Evolutionary conservation across 345 rosid genomes (phyloP), one percentile per base, ranked within the genome.

Genomic region (Tarenaya hassleriana): DNA sequence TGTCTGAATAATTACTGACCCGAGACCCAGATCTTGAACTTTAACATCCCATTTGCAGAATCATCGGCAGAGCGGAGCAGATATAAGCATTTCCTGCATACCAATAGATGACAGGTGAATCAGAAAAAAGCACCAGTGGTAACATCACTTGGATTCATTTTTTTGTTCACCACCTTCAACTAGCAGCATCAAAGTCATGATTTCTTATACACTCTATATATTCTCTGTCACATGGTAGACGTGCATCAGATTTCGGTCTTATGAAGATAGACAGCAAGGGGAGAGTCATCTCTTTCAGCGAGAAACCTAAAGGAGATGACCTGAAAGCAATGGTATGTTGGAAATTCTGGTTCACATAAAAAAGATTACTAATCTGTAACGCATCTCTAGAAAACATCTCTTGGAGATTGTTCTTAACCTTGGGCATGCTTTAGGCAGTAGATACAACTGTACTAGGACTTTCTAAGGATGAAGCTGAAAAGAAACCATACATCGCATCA

Each of bases 231-330:
- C 61, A 52, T 73, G 73, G 67, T 76, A 91, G 96, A 53, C 96
- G 96, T 63, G 98, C 98, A 69, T 84, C 98, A 53, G 94, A 84
- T 63, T 91, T 91, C 50, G 98, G 98, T 62, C 81, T 91, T 19
- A 84, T 91, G 98, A 91, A 84, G 86, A 87, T 91, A 44, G 84
- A 91, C 79, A 77, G 76, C 27, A 84, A 77, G 51, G 98, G 95
- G 69, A 80, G 83, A 64, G 65, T 91, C 53, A 66, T 82, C 43
- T 82, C 82, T 6, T 91, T 91, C 75, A 82, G 90, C 52, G 96
- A 91, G 76, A 91, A 91, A 73, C 96, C 98, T 16, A 91, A 38
- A 77, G 98, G 95, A 63, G 41, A 14, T 12, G 80, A 81, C 4
- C 80, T 91, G 49, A 87, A 87, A 71, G 86, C 81, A 58, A 91